These are phyloP conservation scores for Fragaria nilgerrensis DNA, from an alignment of 306 rosid genomes.

Conservation along the genomic window DNA sequence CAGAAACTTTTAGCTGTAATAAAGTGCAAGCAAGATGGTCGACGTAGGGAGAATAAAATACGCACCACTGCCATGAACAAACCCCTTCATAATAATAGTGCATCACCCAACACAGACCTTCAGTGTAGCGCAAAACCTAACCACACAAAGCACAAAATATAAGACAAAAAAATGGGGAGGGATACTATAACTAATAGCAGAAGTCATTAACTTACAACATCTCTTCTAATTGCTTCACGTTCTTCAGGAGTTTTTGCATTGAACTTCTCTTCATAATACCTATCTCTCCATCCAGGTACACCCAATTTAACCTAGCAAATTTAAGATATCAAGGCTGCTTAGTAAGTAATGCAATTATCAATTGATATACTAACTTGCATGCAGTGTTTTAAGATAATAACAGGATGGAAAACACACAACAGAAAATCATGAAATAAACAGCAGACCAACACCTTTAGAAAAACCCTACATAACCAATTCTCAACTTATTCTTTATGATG, in stretches of 20 bases:
- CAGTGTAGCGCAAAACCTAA: constrained; percentile 90
- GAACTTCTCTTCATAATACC: constrained; percentile 91
- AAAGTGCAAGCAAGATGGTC: too few species aligned
- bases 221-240: constrained; percentile 69
- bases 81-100: constrained; percentile 97
- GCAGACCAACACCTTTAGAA: not conserved
- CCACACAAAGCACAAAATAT: constrained; percentile 28
- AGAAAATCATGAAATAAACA: not conserved
- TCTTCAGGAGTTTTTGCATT: constrained; percentile 79
- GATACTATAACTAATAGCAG: constrained; percentile 22
- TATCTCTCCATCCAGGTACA: constrained; percentile 92
- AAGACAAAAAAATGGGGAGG: not conserved
- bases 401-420: not conserved
- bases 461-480: not conserved
- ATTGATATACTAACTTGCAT: not conserved
- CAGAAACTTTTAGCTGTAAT: not conserved
- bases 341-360: not conserved
- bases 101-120: constrained; percentile 98
- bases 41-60: constrained; percentile 13
- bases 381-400: not conserved
- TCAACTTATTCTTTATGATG: not conserved
- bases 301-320: constrained; percentile 76
- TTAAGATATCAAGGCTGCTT: not conserved
- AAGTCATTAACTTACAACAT: constrained; percentile 70
- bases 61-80: constrained; percentile 98